Evolutionary conservation across 1,284 basidiomycete species (phyloP).

Genomic region (Porodaedalea pini): DNA sequence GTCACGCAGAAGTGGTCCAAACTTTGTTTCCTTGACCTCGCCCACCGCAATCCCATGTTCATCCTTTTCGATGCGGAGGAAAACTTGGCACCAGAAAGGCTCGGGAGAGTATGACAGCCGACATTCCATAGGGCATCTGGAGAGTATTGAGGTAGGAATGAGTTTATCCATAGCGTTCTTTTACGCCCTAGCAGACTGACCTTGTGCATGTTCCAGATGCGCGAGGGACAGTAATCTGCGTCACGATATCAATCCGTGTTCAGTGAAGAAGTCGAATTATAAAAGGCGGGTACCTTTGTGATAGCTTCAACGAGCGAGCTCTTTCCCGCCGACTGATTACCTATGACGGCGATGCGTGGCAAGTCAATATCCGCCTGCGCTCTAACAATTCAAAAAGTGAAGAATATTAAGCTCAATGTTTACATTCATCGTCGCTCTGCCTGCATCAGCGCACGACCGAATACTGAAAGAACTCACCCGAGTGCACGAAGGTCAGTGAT

Average conservation of each 20-base stretch:
- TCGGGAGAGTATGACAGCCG: conserved; percentile 30
- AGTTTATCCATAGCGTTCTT: not conserved
- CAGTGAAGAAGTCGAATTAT: conserved; percentile 27
- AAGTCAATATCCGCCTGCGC: conserved; percentile 35
- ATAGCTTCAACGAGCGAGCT: conserved; percentile 40
- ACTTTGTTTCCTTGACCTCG: conserved; percentile 33
- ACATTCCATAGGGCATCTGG: conserved; percentile 44
- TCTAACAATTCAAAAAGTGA: conserved; percentile 24
- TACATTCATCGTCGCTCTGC: too few relatives aligned
- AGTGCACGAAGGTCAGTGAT: conserved; percentile 28
- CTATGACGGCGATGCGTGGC: conserved; percentile 38
- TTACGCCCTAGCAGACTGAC: too few relatives aligned
- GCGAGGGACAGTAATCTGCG: conserved; percentile 4
- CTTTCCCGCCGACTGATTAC: conserved; percentile 37
- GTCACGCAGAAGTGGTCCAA: conserved; percentile 35
- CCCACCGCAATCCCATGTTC: conserved; percentile 25
- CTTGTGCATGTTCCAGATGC: not conserved
- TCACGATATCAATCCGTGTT: conserved; percentile 26
- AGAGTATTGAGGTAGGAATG: conserved; percentile 33
- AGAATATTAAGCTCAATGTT: too few relatives aligned
- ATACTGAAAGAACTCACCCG: conserved; percentile 24
- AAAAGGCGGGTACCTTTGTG: conserved; percentile 31
- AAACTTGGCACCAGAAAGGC: conserved; percentile 37
- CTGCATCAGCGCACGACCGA: too few relatives aligned
- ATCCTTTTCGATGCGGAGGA: conserved; percentile 36